These are phyloP conservation scores for Ophiostoma australiae DNA, from an alignment of 2,329 filamentous ascomycete species.

Conservation along the genomic window DNA sequence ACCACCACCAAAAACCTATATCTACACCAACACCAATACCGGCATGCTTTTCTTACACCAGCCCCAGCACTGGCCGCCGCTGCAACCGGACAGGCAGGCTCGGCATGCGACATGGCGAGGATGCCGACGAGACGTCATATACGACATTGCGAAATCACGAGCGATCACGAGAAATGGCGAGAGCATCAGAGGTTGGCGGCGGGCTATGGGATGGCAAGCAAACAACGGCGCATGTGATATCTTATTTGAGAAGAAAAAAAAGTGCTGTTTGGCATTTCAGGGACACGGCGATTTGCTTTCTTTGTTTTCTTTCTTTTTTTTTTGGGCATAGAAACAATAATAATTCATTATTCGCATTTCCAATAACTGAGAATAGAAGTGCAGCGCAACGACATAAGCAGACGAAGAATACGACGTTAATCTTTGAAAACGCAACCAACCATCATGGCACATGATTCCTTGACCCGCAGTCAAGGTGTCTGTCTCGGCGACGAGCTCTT, in stretches of 20 bases:
- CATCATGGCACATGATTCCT: not conserved
- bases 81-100: not conserved
- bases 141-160: not conserved
- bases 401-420: not conserved
- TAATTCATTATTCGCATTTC: not conserved
- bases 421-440: not conserved
- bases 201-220: not conserved
- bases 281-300: not conserved
- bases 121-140: not conserved
- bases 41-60: not conserved
- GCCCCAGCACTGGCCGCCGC: too few species aligned
- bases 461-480: conserved; percentile 13
- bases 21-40: not conserved
- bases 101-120: not conserved
- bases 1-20: not conserved
- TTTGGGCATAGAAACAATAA: too few species aligned
- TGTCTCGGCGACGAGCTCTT: conserved; percentile 20
- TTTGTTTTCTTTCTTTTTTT: not conserved
- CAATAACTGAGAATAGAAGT: not conserved
- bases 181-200: too few species aligned
- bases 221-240: conserved; percentile 9
- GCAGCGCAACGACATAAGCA: not conserved
- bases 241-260: not conserved
- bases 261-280: not conserved
- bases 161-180: not conserved